A percentile compares a stretch with the other conserved stretches of the same genome.
Evolutionary conservation across 192 early-diverging fungal species (phyloP).

Genomic region (Chytriomyces confervae): DNA sequence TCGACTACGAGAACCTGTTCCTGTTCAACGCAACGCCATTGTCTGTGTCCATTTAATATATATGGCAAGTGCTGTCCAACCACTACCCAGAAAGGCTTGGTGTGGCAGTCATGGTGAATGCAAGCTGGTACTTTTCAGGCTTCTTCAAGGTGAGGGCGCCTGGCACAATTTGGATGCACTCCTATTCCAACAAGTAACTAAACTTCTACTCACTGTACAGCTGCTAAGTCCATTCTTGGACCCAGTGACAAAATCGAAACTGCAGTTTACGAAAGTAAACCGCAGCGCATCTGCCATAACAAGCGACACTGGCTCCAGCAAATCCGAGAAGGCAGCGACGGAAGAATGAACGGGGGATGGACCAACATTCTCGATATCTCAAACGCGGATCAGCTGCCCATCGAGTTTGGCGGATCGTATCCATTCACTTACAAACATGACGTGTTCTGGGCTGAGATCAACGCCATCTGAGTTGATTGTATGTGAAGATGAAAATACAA

Average conservation of each 20-base stretch:
- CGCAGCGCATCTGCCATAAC: conserved; percentile 36
- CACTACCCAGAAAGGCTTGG: conserved; percentile 93
- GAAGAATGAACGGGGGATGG: conserved; percentile 47
- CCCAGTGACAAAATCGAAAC: conserved; percentile 76
- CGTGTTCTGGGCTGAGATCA: conserved; percentile 16
- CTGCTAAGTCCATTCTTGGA: conserved; percentile 85
- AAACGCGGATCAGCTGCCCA: conserved; percentile 63
- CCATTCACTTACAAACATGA: conserved; percentile 72
- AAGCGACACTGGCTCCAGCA: background rate
- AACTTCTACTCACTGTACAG: background rate
- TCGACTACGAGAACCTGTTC: conserved; percentile 81
- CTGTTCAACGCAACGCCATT: conserved; percentile 71
- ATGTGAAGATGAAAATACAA: background rate
- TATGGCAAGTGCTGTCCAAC: conserved; percentile 73
- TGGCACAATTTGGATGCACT: background rate
- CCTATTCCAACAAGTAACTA: background rate
- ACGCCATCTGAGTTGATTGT: background rate
- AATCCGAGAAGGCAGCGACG: background rate
- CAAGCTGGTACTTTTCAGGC: conserved; percentile 84
- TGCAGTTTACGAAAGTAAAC: conserved; percentile 77
- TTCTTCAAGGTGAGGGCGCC: conserved; percentile 66
- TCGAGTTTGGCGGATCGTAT: conserved; percentile 76
- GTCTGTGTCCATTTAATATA: conserved; percentile 56
- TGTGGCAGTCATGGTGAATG: conserved; percentile 66
- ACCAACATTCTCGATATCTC: conserved; percentile 60